Evolutionary conservation across 2,329 filamentous ascomycete genomes (phyloP).

Genomic region (Pestalotiopsis sp.): DNA sequence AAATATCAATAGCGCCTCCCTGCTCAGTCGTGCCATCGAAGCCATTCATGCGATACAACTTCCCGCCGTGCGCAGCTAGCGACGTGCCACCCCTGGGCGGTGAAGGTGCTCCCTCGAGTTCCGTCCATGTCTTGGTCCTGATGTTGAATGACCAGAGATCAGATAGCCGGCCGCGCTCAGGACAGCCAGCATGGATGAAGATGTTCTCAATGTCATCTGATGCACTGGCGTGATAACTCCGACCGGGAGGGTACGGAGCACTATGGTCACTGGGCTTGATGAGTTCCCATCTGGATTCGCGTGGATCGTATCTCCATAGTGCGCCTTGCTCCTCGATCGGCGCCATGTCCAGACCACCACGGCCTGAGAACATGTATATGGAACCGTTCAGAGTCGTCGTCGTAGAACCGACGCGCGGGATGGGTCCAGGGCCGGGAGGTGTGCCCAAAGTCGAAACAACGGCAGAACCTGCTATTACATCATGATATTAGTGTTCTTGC

Average conservation of each 20-base stretch:
- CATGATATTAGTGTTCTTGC: not conserved
- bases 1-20: conserved; percentile 59
- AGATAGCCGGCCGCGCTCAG: conserved; percentile 53
- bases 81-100: conserved; percentile 57
- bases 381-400: conserved; percentile 45
- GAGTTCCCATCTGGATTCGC: conserved; percentile 44
- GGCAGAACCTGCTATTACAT: not conserved
- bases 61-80: conserved; percentile 35
- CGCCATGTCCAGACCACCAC: conserved; percentile 61
- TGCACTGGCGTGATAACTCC: conserved; percentile 61
- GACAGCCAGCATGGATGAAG: conserved; percentile 65
- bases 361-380: conserved; percentile 65
- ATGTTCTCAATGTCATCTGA: conserved; percentile 43
- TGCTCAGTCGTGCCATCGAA: conserved; percentile 64
- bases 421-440: not conserved
- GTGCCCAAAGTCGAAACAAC: not conserved
- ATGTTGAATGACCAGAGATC: conserved; percentile 66
- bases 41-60: conserved; percentile 64
- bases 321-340: conserved; percentile 60
- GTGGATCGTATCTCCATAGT: conserved; percentile 57
- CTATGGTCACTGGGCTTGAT: conserved; percentile 40
- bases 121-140: conserved; percentile 47
- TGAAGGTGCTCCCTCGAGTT: conserved; percentile 53
- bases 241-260: conserved; percentile 41
- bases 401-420: conserved; percentile 59